These are phyloP conservation scores for Colletotrichum endophyticum DNA, from an alignment of 2,329 filamentous ascomycete species.

Conservation along the genomic window DNA sequence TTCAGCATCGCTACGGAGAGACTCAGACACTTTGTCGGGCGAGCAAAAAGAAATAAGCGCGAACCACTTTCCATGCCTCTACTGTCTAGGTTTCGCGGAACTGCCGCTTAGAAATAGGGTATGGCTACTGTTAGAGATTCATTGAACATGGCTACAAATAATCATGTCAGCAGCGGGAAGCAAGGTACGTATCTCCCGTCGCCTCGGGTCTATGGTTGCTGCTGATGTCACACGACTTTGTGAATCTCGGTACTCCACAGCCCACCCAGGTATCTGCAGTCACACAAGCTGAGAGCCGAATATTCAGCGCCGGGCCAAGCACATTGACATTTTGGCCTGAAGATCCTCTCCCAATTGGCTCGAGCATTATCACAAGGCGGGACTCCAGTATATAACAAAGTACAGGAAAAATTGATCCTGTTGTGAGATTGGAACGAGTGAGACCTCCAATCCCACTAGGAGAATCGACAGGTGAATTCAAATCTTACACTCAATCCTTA, in stretches of 20 bases:
- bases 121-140: background rate
- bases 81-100: background rate
- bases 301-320: background rate
- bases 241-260: background rate
- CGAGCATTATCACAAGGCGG: background rate
- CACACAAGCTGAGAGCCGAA: background rate
- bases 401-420: background rate
- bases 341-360: fast-evolving
- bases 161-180: background rate
- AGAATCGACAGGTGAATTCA: background rate
- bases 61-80: background rate
- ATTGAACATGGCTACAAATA: fast-evolving
- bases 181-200: background rate
- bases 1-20: background rate
- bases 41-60: background rate
- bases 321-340: background rate
- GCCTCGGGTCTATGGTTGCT: background rate
- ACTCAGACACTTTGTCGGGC: background rate
- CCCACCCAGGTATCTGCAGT: background rate
- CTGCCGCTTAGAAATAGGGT: background rate
- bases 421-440: background rate
- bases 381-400: background rate
- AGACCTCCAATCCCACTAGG: background rate
- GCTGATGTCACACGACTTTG: background rate
- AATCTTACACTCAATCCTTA: background rate